A percentile compares a stretch with the other conserved stretches of the same genome.
phyloP scores from a whole-genome alignment of 106 monocot species.

The Platanthera guangdongensis region DNA sequence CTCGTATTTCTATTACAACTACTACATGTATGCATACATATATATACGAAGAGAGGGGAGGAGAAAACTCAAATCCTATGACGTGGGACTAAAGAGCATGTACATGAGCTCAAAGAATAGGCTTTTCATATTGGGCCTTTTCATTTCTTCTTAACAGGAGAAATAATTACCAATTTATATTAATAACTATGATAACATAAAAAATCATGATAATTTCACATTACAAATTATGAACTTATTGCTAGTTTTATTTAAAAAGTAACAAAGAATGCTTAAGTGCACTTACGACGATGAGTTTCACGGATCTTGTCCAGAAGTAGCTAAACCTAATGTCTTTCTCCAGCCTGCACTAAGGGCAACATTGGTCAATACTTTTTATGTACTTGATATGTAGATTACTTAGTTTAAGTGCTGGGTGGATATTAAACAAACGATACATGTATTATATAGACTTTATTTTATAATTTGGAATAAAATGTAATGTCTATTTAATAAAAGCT shows the following conservation, averaged over 20 bases:
- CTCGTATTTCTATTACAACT: no score
- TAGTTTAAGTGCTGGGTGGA: no score
- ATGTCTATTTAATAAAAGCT: no score
- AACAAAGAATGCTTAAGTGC: background rate
- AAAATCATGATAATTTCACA: background rate
- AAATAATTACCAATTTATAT: background rate
- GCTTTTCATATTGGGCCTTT: no score
- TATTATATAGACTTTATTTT: no score
- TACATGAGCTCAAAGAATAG: no score
- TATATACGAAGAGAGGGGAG: no score
- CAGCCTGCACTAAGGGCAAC: conserved; percentile 20
- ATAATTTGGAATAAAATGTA: no score
- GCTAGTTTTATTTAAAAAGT: background rate
- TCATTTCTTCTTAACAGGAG: background rate
- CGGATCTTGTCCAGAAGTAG: conserved; percentile 32
- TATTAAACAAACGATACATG: no score
- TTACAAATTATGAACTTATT: background rate
- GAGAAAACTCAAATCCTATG: no score
- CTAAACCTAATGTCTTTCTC: conserved; percentile 36
- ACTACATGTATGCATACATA: no score
- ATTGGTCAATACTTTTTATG: background rate
- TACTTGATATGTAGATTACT: background rate
- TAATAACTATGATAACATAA: background rate
- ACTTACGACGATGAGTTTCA: conserved; percentile 33
- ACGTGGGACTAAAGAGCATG: no score